phyloP scores from a whole-genome alignment of 2,329 filamentous ascomycete genomes.

The Talaromyces marneffei region DNA sequence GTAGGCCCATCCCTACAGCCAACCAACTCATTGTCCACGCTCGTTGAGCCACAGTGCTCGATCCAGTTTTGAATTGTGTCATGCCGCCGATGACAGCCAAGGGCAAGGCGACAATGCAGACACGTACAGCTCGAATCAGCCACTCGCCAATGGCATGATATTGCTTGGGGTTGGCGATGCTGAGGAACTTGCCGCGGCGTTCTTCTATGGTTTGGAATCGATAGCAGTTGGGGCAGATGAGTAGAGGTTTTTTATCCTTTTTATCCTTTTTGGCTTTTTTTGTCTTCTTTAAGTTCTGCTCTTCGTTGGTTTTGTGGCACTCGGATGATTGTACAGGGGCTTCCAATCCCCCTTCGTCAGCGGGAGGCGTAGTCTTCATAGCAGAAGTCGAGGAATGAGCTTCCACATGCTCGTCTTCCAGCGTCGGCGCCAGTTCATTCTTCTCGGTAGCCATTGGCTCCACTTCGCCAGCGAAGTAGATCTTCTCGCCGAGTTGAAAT shows the following conservation, averaged over 20 bases:
- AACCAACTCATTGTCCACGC: constrained; percentile 23
- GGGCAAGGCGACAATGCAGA: constrained; percentile 16
- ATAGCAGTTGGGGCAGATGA: constrained; percentile 6
- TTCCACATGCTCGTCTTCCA: background rate
- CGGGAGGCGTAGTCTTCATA: background rate
- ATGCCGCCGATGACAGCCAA: constrained; percentile 23
- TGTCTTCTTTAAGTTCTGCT: background rate
- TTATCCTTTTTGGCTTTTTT: too few relatives aligned
- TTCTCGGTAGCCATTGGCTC: background rate
- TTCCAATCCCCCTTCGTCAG: background rate
- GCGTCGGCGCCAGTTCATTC: background rate
- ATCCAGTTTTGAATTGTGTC: constrained; percentile 21
- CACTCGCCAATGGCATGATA: background rate
- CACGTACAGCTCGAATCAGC: background rate
- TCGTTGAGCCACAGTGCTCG: constrained; percentile 22
- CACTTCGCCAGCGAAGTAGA: background rate
- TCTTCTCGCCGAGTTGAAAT: background rate
- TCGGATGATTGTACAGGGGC: background rate
- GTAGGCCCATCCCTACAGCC: constrained; percentile 12
- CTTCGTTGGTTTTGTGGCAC: background rate
- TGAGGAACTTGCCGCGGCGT: constrained; percentile 7
- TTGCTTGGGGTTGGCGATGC: background rate
- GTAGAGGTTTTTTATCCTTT: background rate
- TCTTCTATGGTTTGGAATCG: constrained; percentile 10
- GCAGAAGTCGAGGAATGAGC: too few relatives aligned